Evolutionary conservation across 257 asterid species (phyloP).

Genomic region (Jaltomata sinuosa): DNA sequence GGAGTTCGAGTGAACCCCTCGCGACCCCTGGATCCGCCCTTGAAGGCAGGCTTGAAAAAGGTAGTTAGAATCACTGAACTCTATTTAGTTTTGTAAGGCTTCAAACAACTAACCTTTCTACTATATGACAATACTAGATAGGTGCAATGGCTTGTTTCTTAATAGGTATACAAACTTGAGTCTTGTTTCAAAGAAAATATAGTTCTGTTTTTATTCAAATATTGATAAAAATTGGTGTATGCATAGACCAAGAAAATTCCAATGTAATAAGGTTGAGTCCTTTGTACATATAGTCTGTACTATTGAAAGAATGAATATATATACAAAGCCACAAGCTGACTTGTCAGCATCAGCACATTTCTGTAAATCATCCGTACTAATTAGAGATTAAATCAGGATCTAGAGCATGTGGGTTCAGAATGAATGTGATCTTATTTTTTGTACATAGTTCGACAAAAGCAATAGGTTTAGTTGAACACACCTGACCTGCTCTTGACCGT

Average conservation of each 20-base stretch:
- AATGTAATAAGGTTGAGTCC: background rate
- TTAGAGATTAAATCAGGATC: background rate
- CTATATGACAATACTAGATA: conserved; percentile 7
- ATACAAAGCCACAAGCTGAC: background rate
- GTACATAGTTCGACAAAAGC: background rate
- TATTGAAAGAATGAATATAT: background rate
- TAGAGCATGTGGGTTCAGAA: background rate
- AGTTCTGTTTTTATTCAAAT: too few species aligned
- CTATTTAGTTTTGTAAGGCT: too few species aligned
- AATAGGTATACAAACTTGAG: background rate
- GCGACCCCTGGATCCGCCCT: too few species aligned
- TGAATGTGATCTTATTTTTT: background rate
- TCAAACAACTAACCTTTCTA: too few species aligned
- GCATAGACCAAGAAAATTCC: background rate
- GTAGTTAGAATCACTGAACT: too few species aligned
- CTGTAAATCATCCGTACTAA: background rate
- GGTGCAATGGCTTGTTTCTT: background rate
- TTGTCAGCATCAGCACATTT: too few species aligned
- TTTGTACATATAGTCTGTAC: background rate
- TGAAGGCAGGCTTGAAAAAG: too few species aligned
- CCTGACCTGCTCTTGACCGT: background rate
- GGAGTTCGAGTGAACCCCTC: too few species aligned
- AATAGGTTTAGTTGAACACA: background rate
- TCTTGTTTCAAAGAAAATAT: background rate
- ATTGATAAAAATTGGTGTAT: background rate